A percentile compares a stretch with the other conserved stretches of the same genome.
phyloP scores from a whole-genome alignment of 768 basidiomycete genomes.

The Royoungia palumana region DNA sequence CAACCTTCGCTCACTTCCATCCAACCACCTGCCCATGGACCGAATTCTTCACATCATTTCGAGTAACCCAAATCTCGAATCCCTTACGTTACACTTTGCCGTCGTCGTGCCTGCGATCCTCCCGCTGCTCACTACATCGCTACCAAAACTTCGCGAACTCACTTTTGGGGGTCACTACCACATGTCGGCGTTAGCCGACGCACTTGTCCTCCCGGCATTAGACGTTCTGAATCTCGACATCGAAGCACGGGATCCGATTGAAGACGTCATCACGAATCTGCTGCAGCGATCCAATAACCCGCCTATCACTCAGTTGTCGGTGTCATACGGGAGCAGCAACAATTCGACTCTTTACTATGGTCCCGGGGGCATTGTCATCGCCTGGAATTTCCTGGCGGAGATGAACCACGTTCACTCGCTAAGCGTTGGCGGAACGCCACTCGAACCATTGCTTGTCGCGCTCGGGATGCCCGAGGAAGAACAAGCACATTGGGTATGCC shows the following conservation, averaged over 20 bases:
- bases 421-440: constrained; percentile 59
- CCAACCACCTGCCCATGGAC: constrained; percentile 60
- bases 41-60: constrained; percentile 63
- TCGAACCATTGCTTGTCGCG: constrained; percentile 60
- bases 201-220: constrained; percentile 55
- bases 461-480: constrained; percentile 64
- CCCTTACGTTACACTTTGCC: constrained; percentile 59
- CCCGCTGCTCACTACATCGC: constrained; percentile 51
- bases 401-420: constrained; percentile 57
- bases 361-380: constrained; percentile 53
- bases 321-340: constrained; percentile 50
- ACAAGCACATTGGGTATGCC: constrained; percentile 57
- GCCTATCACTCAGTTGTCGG: constrained; percentile 53
- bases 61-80: constrained; percentile 54
- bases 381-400: constrained; percentile 65
- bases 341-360: constrained; percentile 53
- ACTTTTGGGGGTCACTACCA: constrained; percentile 66
- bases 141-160: constrained; percentile 53
- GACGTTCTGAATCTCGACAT: constrained; percentile 64
- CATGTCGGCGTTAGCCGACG: constrained; percentile 58
- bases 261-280: constrained; percentile 63
- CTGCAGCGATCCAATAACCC: constrained; percentile 59
- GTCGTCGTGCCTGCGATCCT: constrained; percentile 60
- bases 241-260: constrained; percentile 71
- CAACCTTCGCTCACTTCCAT: constrained; percentile 63